Evolutionary conservation across 2,329 filamentous ascomycete species (phyloP).

Genomic region (Claviceps pusilla): DNA sequence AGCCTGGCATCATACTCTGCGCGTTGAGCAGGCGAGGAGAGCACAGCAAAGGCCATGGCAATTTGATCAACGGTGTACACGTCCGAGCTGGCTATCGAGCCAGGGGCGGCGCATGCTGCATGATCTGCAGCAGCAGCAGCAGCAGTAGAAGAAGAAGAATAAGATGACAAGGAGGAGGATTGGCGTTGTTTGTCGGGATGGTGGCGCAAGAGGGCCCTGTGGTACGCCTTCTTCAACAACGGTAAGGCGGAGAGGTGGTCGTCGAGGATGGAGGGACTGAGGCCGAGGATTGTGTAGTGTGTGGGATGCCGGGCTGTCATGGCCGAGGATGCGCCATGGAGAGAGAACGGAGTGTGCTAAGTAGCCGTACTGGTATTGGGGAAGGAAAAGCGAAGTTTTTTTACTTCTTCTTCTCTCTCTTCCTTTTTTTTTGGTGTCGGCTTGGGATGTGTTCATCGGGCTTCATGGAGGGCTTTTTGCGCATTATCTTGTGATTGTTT

Average conservation of each 20-base stretch:
- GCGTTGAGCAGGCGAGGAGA: constrained; percentile 35
- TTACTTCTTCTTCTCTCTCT: too few species aligned
- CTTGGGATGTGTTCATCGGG: not conserved
- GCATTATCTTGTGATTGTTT: not conserved
- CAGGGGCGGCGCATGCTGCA: not conserved
- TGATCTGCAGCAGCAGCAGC: too few species aligned
- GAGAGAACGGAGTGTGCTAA: not conserved
- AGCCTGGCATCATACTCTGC: constrained; percentile 39
- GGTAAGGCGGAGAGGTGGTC: constrained; percentile 25
- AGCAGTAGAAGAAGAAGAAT: constrained; percentile 2
- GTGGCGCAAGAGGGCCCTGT: constrained; percentile 46
- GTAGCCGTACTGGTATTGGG: not conserved
- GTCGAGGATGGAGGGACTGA: constrained; percentile 34
- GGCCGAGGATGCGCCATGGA: not conserved
- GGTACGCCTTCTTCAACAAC: constrained; percentile 48
- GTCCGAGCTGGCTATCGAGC: constrained; percentile 1
- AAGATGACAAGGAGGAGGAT: constrained; percentile 3
- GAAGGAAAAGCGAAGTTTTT: not conserved
- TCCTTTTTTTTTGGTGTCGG: not conserved
- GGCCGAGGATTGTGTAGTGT: constrained; percentile 45
- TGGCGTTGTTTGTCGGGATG: constrained; percentile 44
- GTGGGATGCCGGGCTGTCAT: constrained; percentile 19
- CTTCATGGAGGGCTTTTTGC: not conserved
- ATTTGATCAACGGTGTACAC: constrained; percentile 48
- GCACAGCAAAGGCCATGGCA: constrained; percentile 39